Evolutionary conservation across 257 asterid genomes (phyloP).

Genomic region (Nicotiana otophora): DNA sequence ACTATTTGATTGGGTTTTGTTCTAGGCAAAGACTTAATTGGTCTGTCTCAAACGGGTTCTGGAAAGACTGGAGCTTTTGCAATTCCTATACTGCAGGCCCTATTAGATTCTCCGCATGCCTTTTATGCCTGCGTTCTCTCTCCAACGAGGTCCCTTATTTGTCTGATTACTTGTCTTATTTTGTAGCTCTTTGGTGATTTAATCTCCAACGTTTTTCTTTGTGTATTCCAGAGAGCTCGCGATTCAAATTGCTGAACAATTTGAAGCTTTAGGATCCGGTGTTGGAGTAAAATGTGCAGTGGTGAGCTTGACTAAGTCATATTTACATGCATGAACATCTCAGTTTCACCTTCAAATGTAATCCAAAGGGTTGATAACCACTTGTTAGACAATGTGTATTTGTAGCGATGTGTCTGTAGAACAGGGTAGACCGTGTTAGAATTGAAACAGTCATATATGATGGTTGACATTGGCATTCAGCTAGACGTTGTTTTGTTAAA

Average conservation of each 20-base stretch:
- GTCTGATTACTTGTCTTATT: not conserved
- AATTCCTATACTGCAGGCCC: constrained; percentile 70
- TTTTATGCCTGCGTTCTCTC: constrained; percentile 82
- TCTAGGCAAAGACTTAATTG: constrained; percentile 65
- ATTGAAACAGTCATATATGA: not conserved
- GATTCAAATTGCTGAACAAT: constrained; percentile 79
- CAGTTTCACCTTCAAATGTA: not conserved
- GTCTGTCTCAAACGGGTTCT: constrained; percentile 91
- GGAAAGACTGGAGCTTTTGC: constrained; percentile 94
- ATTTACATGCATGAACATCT: not conserved
- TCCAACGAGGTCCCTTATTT: constrained; percentile 45
- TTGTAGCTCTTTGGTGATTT: not conserved
- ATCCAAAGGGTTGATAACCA: not conserved
- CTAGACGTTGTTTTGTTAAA: not conserved
- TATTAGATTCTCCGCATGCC: constrained; percentile 60
- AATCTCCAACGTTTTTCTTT: not conserved
- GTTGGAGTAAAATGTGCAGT: constrained; percentile 72
- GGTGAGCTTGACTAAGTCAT: constrained; percentile 28
- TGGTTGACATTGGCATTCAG: not conserved
- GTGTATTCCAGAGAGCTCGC: constrained; percentile 21
- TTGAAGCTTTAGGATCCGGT: constrained; percentile 83
- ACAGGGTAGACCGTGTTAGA: not conserved
- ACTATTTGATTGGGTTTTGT: not conserved
- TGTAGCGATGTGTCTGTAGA: not conserved
- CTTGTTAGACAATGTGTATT: not conserved